Conservation (phyloP, 73 alveolate genomes). For the Stentor roeselii region DNA sequence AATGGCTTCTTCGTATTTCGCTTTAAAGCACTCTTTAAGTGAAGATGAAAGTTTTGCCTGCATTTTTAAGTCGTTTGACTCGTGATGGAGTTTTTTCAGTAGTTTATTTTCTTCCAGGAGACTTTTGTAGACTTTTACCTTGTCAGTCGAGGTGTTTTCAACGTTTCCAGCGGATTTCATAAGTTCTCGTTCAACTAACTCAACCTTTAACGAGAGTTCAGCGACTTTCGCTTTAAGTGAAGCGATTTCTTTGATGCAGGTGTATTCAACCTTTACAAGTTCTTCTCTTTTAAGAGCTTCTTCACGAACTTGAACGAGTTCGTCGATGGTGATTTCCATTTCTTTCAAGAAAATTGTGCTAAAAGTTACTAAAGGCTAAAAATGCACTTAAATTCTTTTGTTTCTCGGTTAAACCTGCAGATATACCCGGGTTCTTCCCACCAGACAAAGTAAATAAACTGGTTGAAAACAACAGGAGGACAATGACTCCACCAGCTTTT, state of each 20-base stretch:
- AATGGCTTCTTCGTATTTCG: conserved; percentile 11
- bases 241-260: background rate
- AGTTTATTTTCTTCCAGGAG: background rate
- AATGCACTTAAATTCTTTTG: background rate
- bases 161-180: background rate
- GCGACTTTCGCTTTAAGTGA: background rate
- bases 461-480: background rate
- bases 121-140: too few species aligned
- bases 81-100: background rate
- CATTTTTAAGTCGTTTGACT: background rate
- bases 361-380: background rate
- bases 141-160: background rate
- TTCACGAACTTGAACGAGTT: background rate
- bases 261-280: background rate
- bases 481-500: conserved; percentile 3
- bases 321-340: background rate
- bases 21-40: background rate
- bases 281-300: conserved; percentile 3
- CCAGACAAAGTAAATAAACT: background rate
- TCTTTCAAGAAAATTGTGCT: background rate
- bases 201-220: background rate
- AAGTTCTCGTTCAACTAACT: background rate
- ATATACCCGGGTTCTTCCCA: conserved; percentile 4
- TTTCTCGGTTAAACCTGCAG: background rate
- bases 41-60: background rate